Evolutionary conservation across 257 asterid genomes (phyloP).

Genomic region (Scutellaria minor): DNA sequence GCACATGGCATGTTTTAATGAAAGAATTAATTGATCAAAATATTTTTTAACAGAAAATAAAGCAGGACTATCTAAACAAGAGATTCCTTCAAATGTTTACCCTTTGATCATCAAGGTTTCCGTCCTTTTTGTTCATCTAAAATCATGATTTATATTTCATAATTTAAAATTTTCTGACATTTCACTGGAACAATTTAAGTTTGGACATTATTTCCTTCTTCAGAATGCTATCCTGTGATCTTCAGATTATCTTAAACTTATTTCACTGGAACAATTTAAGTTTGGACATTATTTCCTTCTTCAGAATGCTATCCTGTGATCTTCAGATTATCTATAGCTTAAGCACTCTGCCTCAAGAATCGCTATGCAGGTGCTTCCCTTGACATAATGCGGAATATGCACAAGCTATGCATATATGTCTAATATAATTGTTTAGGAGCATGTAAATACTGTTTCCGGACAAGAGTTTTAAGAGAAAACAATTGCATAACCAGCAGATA

Average conservation of each 20-base stretch:
- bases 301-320: background rate
- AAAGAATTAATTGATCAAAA: background rate
- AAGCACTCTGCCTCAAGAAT: background rate
- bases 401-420: background rate
- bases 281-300: background rate
- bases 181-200: background rate
- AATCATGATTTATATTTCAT: conserved; percentile 22
- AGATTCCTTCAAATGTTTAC: background rate
- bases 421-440: background rate
- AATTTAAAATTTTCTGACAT: background rate
- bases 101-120: background rate
- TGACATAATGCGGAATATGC: background rate
- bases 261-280: background rate
- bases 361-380: background rate
- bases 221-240: background rate
- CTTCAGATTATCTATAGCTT: background rate
- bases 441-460: background rate
- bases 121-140: background rate
- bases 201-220: background rate
- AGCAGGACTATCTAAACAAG: background rate
- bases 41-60: conserved; percentile 1
- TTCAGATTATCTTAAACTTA: background rate
- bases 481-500: background rate
- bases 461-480: background rate
- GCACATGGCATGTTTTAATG: background rate